Evolutionary conservation across 225 moss, liverwort and hornwort genomes (phyloP).

Genomic region (Sphagnum contortum): DNA sequence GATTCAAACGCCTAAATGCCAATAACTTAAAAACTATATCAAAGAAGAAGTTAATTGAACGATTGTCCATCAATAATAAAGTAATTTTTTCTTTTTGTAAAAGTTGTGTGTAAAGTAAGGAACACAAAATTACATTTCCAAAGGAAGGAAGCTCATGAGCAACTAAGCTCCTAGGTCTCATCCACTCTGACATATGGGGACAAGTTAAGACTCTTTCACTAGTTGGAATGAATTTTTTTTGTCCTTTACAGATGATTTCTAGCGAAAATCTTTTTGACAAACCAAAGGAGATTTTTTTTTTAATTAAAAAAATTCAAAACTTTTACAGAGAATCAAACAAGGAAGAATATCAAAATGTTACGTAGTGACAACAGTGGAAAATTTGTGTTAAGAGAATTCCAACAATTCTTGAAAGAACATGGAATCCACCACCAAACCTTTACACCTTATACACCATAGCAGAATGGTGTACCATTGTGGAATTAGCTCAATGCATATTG

Average conservation of each 20-base stretch:
- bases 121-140: background rate
- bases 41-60: background rate
- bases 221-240: background rate
- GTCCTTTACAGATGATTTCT: constrained; percentile 8
- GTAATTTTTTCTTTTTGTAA: background rate
- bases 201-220: background rate
- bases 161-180: background rate
- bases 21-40: background rate
- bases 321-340: constrained; percentile 1
- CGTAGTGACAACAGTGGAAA: constrained; percentile 2
- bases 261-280: background rate
- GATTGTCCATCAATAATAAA: background rate
- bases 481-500: background rate
- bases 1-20: background rate
- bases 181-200: background rate
- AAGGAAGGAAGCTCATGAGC: background rate
- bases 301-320: constrained; percentile 1
- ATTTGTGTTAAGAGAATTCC: background rate
- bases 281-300: constrained; percentile 2
- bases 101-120: background rate
- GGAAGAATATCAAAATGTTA: background rate
- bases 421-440: constrained; percentile 1
- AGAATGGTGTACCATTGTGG: background rate
- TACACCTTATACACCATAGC: background rate
- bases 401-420: background rate